A percentile compares a stretch with the other conserved stretches of the same genome.
phyloP scores from a whole-genome alignment of 2,329 filamentous ascomycete species.

The Hysterium pulicare region DNA sequence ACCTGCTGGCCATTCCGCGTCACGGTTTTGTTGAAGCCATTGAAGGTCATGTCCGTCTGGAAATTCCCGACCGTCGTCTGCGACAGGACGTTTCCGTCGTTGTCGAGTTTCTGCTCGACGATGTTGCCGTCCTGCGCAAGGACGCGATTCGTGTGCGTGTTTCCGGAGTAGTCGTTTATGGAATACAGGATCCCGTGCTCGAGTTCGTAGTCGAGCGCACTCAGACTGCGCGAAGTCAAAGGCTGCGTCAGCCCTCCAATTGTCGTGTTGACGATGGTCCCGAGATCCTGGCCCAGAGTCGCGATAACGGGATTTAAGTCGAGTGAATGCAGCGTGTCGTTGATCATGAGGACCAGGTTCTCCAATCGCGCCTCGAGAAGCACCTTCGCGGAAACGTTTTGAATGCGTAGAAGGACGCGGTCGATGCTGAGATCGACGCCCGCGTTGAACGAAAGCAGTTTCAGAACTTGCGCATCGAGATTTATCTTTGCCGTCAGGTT shows the following conservation, averaged over 20 bases:
- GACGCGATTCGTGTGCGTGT: constrained; percentile 53
- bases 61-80: constrained; percentile 57
- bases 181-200: constrained; percentile 59
- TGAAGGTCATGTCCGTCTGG: constrained; percentile 57
- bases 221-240: constrained; percentile 21
- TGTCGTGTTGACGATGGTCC: constrained; percentile 47
- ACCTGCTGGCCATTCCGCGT: neutral
- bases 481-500: constrained; percentile 62
- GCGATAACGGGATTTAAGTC: constrained; percentile 60
- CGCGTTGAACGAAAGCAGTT: constrained; percentile 58
- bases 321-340: constrained; percentile 56
- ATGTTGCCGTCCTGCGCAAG: constrained; percentile 55
- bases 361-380: constrained; percentile 57
- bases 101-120: constrained; percentile 54
- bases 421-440: constrained; percentile 59
- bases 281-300: constrained; percentile 51
- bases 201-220: constrained; percentile 45
- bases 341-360: constrained; percentile 60
- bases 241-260: constrained; percentile 16
- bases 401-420: constrained; percentile 54
- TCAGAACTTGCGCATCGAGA: constrained; percentile 57
- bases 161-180: constrained; percentile 57
- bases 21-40: neutral
- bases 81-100: constrained; percentile 47
- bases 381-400: constrained; percentile 58